phyloP scores from a whole-genome alignment of 768 basidiomycete species.

The Leccinum rimulosum region DNA sequence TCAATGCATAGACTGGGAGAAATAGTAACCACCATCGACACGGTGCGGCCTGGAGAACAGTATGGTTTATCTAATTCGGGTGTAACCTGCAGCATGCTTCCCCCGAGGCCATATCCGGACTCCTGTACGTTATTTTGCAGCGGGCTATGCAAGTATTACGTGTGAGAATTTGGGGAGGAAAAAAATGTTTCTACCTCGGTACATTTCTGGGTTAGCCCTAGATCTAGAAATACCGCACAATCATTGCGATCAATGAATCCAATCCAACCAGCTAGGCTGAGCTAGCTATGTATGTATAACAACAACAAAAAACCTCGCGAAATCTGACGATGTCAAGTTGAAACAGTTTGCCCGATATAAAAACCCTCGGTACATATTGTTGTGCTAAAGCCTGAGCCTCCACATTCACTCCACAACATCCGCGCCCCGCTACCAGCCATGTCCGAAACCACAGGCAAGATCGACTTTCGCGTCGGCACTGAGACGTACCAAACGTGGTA shows the following conservation, averaged over 20 bases:
- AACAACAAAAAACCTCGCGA: too few species aligned
- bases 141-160: neutral
- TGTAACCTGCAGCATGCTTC: neutral
- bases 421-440: slow-evolving; percentile 1
- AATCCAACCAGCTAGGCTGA: too few species aligned
- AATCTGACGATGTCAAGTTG: too few species aligned
- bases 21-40: neutral
- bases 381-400: too few species aligned
- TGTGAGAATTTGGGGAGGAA: neutral
- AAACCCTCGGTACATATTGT: too few species aligned
- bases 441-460: slow-evolving; percentile 22
- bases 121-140: neutral
- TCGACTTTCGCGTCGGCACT: slow-evolving; percentile 17
- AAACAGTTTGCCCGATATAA: too few species aligned
- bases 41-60: too few species aligned
- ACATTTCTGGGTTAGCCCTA: too few species aligned
- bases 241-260: too few species aligned
- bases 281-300: too few species aligned
- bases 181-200: neutral
- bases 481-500: slow-evolving; percentile 43
- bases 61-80: neutral
- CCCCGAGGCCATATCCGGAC: neutral
- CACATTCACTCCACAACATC: too few species aligned
- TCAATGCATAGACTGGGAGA: neutral
- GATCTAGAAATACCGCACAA: neutral